phyloP scores from a whole-genome alignment of 2,329 filamentous ascomycete genomes.

The Ceratocystis ficicola region DNA sequence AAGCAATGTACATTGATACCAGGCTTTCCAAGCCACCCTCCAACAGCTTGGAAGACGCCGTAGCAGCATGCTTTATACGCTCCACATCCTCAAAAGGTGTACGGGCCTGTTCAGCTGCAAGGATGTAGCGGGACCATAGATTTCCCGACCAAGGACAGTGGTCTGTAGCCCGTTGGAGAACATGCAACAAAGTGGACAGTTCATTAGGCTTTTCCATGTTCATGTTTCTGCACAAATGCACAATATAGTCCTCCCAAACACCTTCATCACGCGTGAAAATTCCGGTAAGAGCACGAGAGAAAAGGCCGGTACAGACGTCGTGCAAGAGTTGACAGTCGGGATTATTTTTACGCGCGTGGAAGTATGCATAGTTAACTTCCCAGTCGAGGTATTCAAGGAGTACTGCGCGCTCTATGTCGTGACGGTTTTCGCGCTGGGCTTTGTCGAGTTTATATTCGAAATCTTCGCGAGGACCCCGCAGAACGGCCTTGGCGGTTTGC shows the following conservation, averaged over 20 bases:
- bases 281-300: conserved; percentile 59
- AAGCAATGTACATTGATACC: conserved; percentile 81
- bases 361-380: conserved; percentile 56
- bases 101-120: conserved; percentile 68
- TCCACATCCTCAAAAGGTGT: conserved; percentile 71
- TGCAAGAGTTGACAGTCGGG: conserved; percentile 36
- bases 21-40: conserved; percentile 77
- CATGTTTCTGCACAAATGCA: conserved; percentile 48
- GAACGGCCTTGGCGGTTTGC: conserved; percentile 50
- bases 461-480: conserved; percentile 48
- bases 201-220: conserved; percentile 23
- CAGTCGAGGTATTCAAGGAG: conserved; percentile 68
- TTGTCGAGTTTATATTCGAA: conserved; percentile 55
- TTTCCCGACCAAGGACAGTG: conserved; percentile 90
- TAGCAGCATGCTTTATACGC: conserved; percentile 82
- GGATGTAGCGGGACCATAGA: conserved; percentile 80
- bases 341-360: conserved; percentile 32
- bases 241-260: conserved; percentile 73
- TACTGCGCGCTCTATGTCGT: conserved; percentile 39
- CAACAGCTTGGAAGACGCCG: conserved; percentile 71
- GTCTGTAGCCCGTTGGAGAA: conserved; percentile 68
- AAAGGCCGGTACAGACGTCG: conserved; percentile 52
- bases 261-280: conserved; percentile 61
- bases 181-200: conserved; percentile 43
- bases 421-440: conserved; percentile 45